phyloP scores from a whole-genome alignment of 2,329 filamentous ascomycete species.

The Harringtonia aguacate region DNA sequence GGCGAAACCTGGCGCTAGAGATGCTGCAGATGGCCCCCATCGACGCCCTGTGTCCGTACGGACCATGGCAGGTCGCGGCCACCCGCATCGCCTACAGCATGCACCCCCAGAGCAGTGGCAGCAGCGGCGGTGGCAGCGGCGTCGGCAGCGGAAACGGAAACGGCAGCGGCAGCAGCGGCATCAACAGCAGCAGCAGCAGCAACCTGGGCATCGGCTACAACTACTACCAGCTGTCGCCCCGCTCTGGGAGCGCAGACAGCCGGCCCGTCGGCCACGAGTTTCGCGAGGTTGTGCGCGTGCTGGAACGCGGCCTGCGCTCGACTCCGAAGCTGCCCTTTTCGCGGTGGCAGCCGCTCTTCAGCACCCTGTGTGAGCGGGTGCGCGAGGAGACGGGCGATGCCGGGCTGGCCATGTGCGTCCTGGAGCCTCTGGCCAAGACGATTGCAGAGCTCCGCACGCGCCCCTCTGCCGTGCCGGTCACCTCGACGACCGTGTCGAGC shows the following conservation, averaged over 20 bases:
- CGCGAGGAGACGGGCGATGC: constrained; percentile 55
- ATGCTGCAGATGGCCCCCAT: constrained; percentile 38
- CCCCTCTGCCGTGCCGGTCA: constrained; percentile 11
- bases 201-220: not conserved
- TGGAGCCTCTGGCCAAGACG: constrained; percentile 59
- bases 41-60: constrained; percentile 33
- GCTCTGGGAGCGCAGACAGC: constrained; percentile 15
- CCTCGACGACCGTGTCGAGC: constrained; percentile 19
- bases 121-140: not conserved
- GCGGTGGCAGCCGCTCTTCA: constrained; percentile 45
- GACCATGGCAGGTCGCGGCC: constrained; percentile 41
- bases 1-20: constrained; percentile 36
- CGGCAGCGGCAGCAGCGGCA: not conserved
- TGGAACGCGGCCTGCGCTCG: constrained; percentile 48
- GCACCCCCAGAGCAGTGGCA: constrained; percentile 16
- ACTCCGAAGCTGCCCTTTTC: constrained; percentile 35
- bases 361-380: constrained; percentile 43
- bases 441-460: constrained; percentile 28
- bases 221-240: constrained; percentile 5
- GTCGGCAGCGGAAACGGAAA: not conserved
- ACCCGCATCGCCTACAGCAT: constrained; percentile 32
- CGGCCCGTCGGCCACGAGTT: constrained; percentile 55
- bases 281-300: constrained; percentile 55
- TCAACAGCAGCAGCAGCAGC: not conserved
- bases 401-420: constrained; percentile 52